Conservation (phyloP, 106 monocot genomes). For the Apostasia shenzhenica region DNA sequence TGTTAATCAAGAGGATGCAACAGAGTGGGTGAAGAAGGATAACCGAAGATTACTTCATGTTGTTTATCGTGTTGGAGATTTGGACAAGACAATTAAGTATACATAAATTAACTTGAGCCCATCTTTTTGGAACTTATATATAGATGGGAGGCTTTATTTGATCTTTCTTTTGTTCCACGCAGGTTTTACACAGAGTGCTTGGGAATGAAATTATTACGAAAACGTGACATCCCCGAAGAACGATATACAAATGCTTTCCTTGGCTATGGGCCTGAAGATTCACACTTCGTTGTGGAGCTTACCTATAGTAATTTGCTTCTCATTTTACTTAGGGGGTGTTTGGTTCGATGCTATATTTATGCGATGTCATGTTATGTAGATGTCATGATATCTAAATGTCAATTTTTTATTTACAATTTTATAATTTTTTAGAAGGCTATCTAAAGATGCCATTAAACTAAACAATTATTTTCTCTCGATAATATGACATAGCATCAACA, state of each 20-base stretch:
- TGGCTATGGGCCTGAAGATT: conserved; percentile 88
- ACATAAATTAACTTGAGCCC: background rate
- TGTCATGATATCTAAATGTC: too few species aligned
- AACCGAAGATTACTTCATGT: conserved; percentile 76
- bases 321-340: background rate
- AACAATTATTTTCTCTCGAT: too few species aligned
- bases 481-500: too few species aligned
- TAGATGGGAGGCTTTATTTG: background rate
- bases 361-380: background rate
- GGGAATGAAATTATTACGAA: conserved; percentile 83
- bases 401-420: too few species aligned
- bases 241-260: conserved; percentile 87
- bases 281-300: conserved; percentile 81
- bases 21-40: conserved; percentile 70
- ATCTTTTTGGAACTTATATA: background rate
- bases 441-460: too few species aligned
- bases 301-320: conserved; percentile 56
- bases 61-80: conserved; percentile 79
- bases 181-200: conserved; percentile 89
- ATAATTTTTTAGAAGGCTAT: too few species aligned
- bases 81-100: conserved; percentile 87
- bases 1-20: conserved; percentile 27
- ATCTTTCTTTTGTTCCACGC: conserved; percentile 6
- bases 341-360: background rate
- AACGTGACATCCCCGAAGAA: conserved; percentile 89